Conservation (phyloP, 768 basidiomycete species). For the Pisolithus orientalis region DNA sequence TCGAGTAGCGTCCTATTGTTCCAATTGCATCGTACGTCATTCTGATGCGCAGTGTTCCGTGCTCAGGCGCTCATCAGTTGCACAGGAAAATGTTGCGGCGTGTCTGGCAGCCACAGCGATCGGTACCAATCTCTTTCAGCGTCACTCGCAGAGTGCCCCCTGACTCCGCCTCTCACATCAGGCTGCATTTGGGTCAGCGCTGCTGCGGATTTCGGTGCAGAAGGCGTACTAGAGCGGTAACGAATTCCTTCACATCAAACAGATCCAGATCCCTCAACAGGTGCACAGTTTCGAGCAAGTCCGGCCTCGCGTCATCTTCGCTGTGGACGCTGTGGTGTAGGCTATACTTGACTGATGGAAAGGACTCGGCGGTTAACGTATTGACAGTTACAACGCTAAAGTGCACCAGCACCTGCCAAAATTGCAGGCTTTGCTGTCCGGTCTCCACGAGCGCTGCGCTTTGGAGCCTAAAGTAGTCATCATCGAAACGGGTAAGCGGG, state of each 20-base stretch:
- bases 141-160: background rate
- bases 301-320: constrained; percentile 63
- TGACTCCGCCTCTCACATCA: constrained; percentile 3
- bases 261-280: constrained; percentile 1
- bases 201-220: constrained; percentile 76
- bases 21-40: constrained; percentile 65
- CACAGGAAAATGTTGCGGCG: constrained; percentile 61
- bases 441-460: constrained; percentile 35
- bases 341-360: constrained; percentile 14
- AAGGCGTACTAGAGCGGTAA: constrained; percentile 69
- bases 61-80: background rate
- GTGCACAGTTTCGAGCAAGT: constrained; percentile 66
- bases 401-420: constrained; percentile 63
- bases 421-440: constrained; percentile 48
- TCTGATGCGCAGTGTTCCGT: constrained; percentile 5
- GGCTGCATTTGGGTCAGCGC: constrained; percentile 80
- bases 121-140: constrained; percentile 24
- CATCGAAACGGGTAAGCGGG: constrained; percentile 36
- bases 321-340: constrained; percentile 66
- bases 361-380: background rate
- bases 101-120: constrained; percentile 65
- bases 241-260: constrained; percentile 6
- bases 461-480: constrained; percentile 49
- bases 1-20: constrained; percentile 71
- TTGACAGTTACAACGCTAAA: constrained; percentile 61